Evolutionary conservation across 2,329 filamentous ascomycete species (phyloP), one percentile per base, ranked within the genome.

Genomic region (Aciculosporium take): DNA sequence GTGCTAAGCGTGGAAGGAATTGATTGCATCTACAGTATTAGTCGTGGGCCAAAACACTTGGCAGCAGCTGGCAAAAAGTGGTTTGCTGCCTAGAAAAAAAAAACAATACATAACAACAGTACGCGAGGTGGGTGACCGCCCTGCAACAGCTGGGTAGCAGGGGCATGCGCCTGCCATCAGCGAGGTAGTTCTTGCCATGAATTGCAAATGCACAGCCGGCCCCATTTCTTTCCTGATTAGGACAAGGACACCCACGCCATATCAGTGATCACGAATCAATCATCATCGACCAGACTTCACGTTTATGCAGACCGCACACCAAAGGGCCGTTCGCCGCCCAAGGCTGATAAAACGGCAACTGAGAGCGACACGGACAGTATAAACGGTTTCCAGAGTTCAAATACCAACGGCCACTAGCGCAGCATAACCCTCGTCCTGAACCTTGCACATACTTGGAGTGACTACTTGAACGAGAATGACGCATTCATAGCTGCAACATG

Each of bases 41-140:
- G 55, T 47, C 48, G 49, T 49, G 48, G 47, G 48, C 42, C 48
- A 55, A 56, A 57, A 57, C 51, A 48, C 53, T 51, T 36, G 42
- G 25, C 42, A 40, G 37, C 31, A 37, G 42, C 39, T 37, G 27
- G 42, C 44, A 46, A 36, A 43, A 47, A 35, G 37, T 23, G 31
- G 36, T 33, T 38, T 27, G 40, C 17, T 36, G 18, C 4, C 15
- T 5, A 31, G 24, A 21, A 20, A 20, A 33, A 47, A n/a, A 40
- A 15, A 23, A 29, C n/a, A n/a, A n/a, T n/a, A n/a, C n/a, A n/a
- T n/a, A 34, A 34, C 21, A 35, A 33, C 18, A 41, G 35, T 36
- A 5, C n/a, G n/a, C n/a, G n/a, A n/a, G n/a, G n/a, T n/a, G n/a
- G n/a, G n/a, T n/a, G n/a, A n/a, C n/a, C n/a, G n/a, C n/a, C n/a